phyloP scores from a whole-genome alignment of 1,284 basidiomycete species.

The Ceratobasidium sp. region DNA sequence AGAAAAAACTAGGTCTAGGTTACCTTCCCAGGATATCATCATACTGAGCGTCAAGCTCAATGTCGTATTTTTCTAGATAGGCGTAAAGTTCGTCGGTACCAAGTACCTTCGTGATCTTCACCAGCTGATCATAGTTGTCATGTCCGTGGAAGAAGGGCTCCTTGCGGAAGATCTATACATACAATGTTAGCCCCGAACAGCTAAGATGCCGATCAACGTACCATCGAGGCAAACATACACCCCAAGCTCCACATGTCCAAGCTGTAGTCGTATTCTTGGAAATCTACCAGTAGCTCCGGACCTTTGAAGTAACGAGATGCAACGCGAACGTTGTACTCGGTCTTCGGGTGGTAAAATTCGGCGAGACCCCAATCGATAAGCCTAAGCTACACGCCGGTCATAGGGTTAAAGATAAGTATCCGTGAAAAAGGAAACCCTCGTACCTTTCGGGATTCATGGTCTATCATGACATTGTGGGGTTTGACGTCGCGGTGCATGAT shows the following conservation, averaged over 20 bases:
- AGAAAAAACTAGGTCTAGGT: constrained; percentile 49
- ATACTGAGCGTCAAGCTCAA: constrained; percentile 89
- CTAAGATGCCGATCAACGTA: constrained; percentile 55
- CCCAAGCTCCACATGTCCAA: constrained; percentile 99
- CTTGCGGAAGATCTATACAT: constrained; percentile 91
- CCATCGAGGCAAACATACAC: constrained; percentile 99
- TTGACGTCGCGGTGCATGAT: constrained; percentile 99
- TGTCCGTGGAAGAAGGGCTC: constrained; percentile 99
- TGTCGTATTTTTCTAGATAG: constrained; percentile 93
- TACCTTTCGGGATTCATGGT: constrained; percentile 95
- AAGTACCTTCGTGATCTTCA: constrained; percentile 97
- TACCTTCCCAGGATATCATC: constrained; percentile 86
- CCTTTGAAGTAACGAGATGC: constrained; percentile 99
- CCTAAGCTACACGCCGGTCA: constrained; percentile 68
- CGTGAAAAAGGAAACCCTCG: constrained; percentile 45
- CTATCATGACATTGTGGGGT: constrained; percentile 99
- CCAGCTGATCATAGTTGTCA: constrained; percentile 98
- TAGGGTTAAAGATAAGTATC: not conserved
- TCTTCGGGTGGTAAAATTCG: constrained; percentile 98
- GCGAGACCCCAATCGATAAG: constrained; percentile 99
- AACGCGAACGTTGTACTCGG: constrained; percentile 98
- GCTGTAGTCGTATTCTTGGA: constrained; percentile 97
- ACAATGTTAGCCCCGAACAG: not conserved
- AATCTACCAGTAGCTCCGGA: constrained; percentile 96
- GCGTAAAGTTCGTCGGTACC: constrained; percentile 95